Evolutionary conservation across 768 basidiomycete species (phyloP).

Genomic region (Leucosporidium creatinivorum): DNA sequence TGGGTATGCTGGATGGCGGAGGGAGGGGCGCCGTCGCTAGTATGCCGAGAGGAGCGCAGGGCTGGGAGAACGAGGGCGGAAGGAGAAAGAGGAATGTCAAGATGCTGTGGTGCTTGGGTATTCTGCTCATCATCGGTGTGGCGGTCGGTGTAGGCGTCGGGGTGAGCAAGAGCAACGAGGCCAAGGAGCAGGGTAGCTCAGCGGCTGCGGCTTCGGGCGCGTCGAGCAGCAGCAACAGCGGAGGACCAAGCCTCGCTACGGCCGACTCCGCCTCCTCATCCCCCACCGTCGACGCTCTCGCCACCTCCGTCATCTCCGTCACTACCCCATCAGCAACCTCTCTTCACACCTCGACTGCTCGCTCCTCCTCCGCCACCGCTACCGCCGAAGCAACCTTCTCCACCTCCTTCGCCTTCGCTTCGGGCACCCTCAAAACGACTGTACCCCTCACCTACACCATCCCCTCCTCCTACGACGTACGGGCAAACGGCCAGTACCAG

Average conservation of each 20-base stretch:
- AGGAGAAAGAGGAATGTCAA: slow-evolving; percentile 6
- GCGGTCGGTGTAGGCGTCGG: slow-evolving; percentile 13
- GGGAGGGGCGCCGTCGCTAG: background rate
- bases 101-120: background rate
- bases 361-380: background rate
- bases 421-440: slow-evolving; percentile 12
- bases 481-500: slow-evolving; percentile 23
- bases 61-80: background rate
- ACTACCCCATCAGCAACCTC: background rate
- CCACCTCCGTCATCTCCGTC: background rate
- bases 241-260: background rate
- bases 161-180: slow-evolving; percentile 2
- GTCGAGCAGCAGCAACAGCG: no score
- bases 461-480: slow-evolving; percentile 13
- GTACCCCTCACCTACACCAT: slow-evolving; percentile 29
- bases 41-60: background rate
- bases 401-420: slow-evolving; percentile 18
- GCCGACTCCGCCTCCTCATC: background rate
- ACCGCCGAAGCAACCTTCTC: background rate
- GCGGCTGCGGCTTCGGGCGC: background rate
- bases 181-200: background rate
- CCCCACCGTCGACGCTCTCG: background rate
- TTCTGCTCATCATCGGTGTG: slow-evolving; percentile 13
- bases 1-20: background rate
- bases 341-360: background rate